Conservation (phyloP, 495 filamentous ascomycete genomes). For the Thermothielavioides terrestris region DNA sequence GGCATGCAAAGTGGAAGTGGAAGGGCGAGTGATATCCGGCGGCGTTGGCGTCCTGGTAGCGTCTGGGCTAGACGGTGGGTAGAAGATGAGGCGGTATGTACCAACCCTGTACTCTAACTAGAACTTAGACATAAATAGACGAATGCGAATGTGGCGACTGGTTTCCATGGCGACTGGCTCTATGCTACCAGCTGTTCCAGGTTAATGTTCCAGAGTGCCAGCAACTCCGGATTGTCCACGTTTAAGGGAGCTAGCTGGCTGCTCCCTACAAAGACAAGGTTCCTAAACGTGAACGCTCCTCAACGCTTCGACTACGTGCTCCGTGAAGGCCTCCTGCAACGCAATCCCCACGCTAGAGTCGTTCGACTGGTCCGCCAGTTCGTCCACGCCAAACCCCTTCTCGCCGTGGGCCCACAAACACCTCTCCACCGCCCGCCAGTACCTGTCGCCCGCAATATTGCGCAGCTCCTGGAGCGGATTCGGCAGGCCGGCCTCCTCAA, state of each 20-base stretch:
- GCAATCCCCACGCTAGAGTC: conserved; percentile 15
- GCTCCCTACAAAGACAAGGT: too few species aligned
- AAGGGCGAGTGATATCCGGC: conserved; percentile 16
- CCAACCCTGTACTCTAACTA: not conserved
- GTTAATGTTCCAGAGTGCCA: too few species aligned
- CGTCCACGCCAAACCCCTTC: conserved; percentile 23
- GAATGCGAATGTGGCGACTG: too few species aligned
- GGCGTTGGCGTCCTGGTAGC: not conserved
- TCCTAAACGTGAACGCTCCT: not conserved
- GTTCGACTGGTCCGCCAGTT: conserved; percentile 17
- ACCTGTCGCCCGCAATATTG: conserved; percentile 19
- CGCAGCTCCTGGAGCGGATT: conserved; percentile 23
- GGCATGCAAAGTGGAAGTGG: conserved; percentile 45
- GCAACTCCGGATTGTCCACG: too few species aligned
- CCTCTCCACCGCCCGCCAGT: conserved; percentile 18
- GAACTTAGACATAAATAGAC: too few species aligned
- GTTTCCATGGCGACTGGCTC: too few species aligned
- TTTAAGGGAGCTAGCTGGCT: not conserved
- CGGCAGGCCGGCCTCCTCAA: not conserved
- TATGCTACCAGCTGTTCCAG: too few species aligned
- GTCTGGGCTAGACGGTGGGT: too few species aligned
- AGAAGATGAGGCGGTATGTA: not conserved
- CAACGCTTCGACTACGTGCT: conserved; percentile 22
- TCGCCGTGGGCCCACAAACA: conserved; percentile 28
- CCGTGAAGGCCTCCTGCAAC: conserved; percentile 26